Base-by-base conservation (phyloP, 2,329 filamentous ascomycete genomes). In the Xylariaceae sp. region DNA sequence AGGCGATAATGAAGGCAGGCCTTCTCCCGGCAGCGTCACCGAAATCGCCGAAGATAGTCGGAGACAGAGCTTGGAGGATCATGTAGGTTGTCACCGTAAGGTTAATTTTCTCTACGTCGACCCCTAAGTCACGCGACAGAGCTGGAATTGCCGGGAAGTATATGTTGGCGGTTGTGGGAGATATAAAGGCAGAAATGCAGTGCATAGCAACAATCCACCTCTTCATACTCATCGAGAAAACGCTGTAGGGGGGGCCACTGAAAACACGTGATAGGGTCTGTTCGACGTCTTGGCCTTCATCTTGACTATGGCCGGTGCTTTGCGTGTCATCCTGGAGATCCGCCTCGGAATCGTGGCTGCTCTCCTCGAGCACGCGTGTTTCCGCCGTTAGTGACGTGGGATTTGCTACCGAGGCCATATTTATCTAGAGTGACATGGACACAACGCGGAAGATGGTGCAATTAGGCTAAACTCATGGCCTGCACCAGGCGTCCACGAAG, bases 1-100 rank as follows among this genome's bases (percentile, higher is more conserved):
- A 81, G 21, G 77, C 75, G 26, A 85, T 65, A 21, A 85, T 73
- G 56, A 83, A 85, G 2, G 82, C 81, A 0, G 81, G 83, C n/a
- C 83, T 74, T 29, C 83, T 76, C 8, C 84, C 83, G 2, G 77
- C 75, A 61, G 73, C 75, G 63, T 87, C 84, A 5, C 80, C 80
- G 39, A 87, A 78, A 53, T 83, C 80, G 3, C 83, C 84, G 43
- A 84, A 79, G 12, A 87, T 65, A 5, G 78, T 80, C 0, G 84
- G 84, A 0, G 83, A 75, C 1, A 87, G 67, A 16, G 77, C 84
- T 65, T 87, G 84, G 42, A 86, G 74, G 51, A 87, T 76, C 80
- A 84, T 81, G 64, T 81, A 85, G 1, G 81, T 81, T 3, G 82
- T 85, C 32, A 80, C 53, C 1, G 77, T 78, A 55, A 80, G 61